Conservation (phyloP, 306 rosid genomes). For the Malus fusca region DNA sequence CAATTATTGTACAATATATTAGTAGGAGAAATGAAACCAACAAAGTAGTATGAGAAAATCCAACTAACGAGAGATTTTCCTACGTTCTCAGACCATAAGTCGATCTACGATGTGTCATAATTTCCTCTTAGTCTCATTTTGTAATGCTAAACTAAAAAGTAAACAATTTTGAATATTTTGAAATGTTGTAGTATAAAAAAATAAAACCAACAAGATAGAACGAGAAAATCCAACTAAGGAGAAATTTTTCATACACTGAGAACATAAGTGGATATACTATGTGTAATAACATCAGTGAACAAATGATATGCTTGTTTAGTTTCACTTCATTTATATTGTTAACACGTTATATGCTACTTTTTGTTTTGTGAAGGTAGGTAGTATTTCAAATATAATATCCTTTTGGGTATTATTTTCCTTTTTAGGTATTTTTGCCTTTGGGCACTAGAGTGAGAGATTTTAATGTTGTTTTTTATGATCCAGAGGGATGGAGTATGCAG, state of each 20-base stretch:
- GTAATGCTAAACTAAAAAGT: too few relatives aligned
- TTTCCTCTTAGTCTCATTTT: too few relatives aligned
- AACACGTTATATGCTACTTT: too few relatives aligned
- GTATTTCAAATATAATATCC: too few relatives aligned
- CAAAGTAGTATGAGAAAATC: neutral
- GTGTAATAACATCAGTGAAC: too few relatives aligned
- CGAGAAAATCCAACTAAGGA: neutral
- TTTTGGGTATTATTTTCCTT: neutral
- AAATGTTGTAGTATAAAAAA: neutral
- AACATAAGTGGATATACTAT: too few relatives aligned
- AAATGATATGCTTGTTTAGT: too few relatives aligned
- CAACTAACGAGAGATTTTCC: neutral
- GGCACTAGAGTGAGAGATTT: neutral
- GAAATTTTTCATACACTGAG: too few relatives aligned
- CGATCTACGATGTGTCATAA: too few relatives aligned
- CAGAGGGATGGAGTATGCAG: conserved; percentile 18
- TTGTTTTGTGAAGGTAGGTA: too few relatives aligned
- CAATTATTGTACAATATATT: too few relatives aligned
- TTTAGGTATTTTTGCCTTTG: neutral
- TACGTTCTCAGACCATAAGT: accelerated
- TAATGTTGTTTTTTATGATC: neutral
- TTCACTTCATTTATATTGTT: too few relatives aligned
- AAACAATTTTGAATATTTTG: neutral
- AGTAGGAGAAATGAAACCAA: neutral
- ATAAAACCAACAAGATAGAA: neutral